Percentiles rank a stretch among this genome's conserved stretches.
Evolutionary conservation across 768 basidiomycete genomes (phyloP).

Genomic region (Rubroboletus satanas): DNA sequence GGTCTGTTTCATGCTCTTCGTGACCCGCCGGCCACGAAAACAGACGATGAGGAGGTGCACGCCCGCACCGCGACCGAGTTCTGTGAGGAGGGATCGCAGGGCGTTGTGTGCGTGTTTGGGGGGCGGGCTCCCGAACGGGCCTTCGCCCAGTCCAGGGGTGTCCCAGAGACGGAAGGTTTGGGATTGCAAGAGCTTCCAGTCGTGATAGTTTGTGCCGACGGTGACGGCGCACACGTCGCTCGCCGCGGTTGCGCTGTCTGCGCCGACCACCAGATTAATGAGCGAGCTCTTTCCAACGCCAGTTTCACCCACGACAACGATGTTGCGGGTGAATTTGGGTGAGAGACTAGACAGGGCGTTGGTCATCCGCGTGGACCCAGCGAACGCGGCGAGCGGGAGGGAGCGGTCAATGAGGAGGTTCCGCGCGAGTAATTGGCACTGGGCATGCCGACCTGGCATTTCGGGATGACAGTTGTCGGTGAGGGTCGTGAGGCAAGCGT

Average conservation of each 20-base stretch:
- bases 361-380: not conserved
- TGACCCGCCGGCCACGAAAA: slow-evolving; percentile 17
- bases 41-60: slow-evolving; percentile 23
- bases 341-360: slow-evolving; percentile 7
- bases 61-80: slow-evolving; percentile 13
- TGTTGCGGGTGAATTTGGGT: slow-evolving; percentile 22
- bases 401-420: slow-evolving; percentile 21
- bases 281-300: slow-evolving; percentile 27
- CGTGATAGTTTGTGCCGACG: slow-evolving; percentile 20
- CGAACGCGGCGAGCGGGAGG: slow-evolving; percentile 10
- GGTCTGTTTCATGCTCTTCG: slow-evolving; percentile 18
- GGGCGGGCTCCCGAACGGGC: slow-evolving; percentile 9
- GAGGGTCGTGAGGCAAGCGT: slow-evolving; percentile 25
- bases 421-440: slow-evolving; percentile 19
- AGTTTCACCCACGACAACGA: slow-evolving; percentile 41
- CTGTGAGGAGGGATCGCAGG: slow-evolving; percentile 20
- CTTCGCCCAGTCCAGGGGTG: slow-evolving; percentile 18
- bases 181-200: slow-evolving; percentile 18
- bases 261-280: slow-evolving; percentile 16
- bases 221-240: slow-evolving; percentile 20
- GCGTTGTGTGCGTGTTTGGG: slow-evolving; percentile 16
- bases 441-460: slow-evolving; percentile 12
- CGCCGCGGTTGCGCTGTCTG: slow-evolving; percentile 12
- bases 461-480: slow-evolving; percentile 17
- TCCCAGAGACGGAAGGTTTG: slow-evolving; percentile 28